Evolutionary conservation across 805 yeast genomes (phyloP).

Genomic region (Candida sonorensis): DNA sequence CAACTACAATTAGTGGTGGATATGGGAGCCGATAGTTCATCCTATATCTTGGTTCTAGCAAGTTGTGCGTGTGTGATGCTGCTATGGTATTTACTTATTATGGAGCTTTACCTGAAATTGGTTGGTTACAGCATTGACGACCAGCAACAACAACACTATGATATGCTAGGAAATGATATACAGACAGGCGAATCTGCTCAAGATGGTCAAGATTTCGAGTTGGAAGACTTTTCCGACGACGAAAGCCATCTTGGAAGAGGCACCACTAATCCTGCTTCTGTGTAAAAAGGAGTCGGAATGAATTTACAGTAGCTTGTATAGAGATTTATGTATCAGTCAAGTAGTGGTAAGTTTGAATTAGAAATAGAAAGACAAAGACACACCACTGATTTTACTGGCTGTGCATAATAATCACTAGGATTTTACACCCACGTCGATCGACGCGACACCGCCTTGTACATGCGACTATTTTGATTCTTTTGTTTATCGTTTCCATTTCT

Average conservation of each 20-base stretch:
- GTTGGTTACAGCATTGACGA: conserved; percentile 19
- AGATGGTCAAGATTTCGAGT: conserved; percentile 16
- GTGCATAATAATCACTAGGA: too few relatives aligned
- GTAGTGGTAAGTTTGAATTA: too few relatives aligned
- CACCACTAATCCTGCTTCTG: conserved; percentile 15
- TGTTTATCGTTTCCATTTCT: too few relatives aligned
- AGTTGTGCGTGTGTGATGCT: conserved; percentile 70
- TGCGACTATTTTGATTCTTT: too few relatives aligned
- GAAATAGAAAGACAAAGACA: too few relatives aligned
- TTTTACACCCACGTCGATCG: too few relatives aligned
- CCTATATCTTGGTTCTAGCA: conserved; percentile 65
- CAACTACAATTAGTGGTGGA: conserved; percentile 65
- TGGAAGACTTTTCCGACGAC: conserved; percentile 21
- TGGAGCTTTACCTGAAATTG: conserved; percentile 52
- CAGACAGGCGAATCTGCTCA: conserved; percentile 5
- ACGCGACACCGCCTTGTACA: too few relatives aligned
- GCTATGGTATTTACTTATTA: conserved; percentile 55
- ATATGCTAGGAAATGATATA: conserved; percentile 4
- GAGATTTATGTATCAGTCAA: too few relatives aligned
- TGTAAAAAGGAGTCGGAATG: too few relatives aligned
- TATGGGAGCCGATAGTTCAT: conserved; percentile 77
- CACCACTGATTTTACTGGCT: too few relatives aligned
- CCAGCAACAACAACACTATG: conserved; percentile 11
- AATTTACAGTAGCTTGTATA: too few relatives aligned
- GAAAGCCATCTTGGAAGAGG: conserved; percentile 11